Base-by-base conservation (phyloP, 225 moss, liverwort and hornwort genomes). In the Climacium dendroides region DNA sequence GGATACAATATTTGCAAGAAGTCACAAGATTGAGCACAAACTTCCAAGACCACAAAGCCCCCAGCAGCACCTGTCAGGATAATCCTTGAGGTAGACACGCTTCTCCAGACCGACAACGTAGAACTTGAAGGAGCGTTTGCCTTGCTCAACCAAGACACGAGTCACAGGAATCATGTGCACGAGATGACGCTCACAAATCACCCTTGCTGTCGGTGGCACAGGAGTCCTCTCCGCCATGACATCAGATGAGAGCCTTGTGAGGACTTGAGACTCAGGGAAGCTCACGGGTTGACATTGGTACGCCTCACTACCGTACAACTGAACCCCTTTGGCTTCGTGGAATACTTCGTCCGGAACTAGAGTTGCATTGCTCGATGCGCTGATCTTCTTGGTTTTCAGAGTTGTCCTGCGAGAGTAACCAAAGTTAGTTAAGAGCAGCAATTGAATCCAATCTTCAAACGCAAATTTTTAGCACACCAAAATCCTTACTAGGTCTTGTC, bases 81-180 rank as follows among this genome's bases (percentile, higher is more conserved):
- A 98, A 85, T 95, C 92, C 85, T 92, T 95, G 87, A 98, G 39
- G 91, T 94, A 97, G 82, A 98, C 90, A 41, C 92, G 85, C 89
- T 92, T 98, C 84, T 93, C 92, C 87, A 97, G 80, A 73, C 98
- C 98, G 77, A 97, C 88, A 7, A 98, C 87, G 85, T 91, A 97
- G 90, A 97, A 98, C 72, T 96, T 95, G 94, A 97, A 98, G 12
- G 95, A 94, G 72, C 82, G 85, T 30, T 92, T 88, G 65, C 93
- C 93, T 69, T 97, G 89, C 62, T 93, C 91, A 20, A 96, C 91
- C 19, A 93, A 89, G 43, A 95, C 96, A 6, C 95, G 95, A 4
- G 95, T 95, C 25, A 98, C 93, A 14, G 98, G 98, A 80, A 95
- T 93, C 89, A 97, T 91, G 83, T 95, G 95, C 87, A 98, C 91